Evolutionary conservation across 2,329 filamentous ascomycete species (phyloP), one percentile per base, ranked within the genome.

Genomic region (Apiospora kogelbergensis): DNA sequence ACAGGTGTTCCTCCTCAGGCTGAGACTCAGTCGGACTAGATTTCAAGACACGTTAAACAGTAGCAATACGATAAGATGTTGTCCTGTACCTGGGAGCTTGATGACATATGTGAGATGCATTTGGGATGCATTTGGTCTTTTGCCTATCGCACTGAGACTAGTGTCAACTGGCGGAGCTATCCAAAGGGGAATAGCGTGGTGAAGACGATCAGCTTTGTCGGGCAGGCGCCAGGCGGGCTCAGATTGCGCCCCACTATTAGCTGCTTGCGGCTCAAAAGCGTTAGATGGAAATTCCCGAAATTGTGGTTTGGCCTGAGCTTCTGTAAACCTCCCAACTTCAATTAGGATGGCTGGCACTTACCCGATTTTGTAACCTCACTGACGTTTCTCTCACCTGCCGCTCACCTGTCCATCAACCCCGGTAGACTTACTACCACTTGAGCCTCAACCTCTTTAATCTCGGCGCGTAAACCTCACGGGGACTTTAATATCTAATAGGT

Each of bases 291-390:
- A 60, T 60, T 60, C 53, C 53, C 30, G 30, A 26, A 33, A 57
- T 11, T 57, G 53, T 37, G 17, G 30, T 60, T 60, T 60, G 53
- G 53, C 53, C 30, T 60, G 30, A 60, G 53, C 53, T 60, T n/a
- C 30, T 60, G 30, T 60, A 60, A 60, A 60, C 53, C 53, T 60
- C 53, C 53, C 53, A 60, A 60, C 53, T 60, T 37, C 53, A 60
- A 37, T 60, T 37, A 60, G 17, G 7, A 60, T 60, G 53, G 53
- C 53, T 60, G 53, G 30, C 53, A 37, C 30, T 60, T 37, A 20
- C 53, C 53, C 30, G 26, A 60, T 60, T 60, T 60, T 37, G 53
- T 60, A 60, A 60, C 53, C 53, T 60, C 53, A 60, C 30, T 37
- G 48, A 53, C 48, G 48, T 53, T 53, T 30, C 24, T 26, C 26